phyloP scores from a whole-genome alignment of 129 eudicot genomes.

The Flaveria brownii region DNA sequence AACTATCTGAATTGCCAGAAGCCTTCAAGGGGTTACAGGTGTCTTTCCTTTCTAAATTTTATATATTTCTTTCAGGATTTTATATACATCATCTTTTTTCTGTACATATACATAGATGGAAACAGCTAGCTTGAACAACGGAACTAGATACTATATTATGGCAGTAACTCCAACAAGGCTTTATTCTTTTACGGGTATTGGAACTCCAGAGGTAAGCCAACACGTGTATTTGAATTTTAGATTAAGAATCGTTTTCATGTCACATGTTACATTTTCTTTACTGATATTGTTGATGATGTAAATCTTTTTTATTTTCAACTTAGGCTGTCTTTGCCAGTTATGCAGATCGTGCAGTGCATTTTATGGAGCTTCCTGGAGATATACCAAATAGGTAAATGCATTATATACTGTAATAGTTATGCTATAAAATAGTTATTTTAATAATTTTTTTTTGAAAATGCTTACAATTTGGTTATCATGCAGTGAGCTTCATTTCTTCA shows the following conservation, averaged over 20 bases:
- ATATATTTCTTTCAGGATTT: background rate
- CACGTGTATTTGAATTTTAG: background rate
- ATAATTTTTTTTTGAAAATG: background rate
- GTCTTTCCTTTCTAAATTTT: constrained; percentile 7
- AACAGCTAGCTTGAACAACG: constrained; percentile 66
- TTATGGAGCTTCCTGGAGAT: constrained; percentile 99
- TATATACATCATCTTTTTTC: background rate
- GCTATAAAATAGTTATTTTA: background rate
- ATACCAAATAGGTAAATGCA: constrained; percentile 75
- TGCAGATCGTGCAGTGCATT: constrained; percentile 80
- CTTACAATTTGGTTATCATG: constrained; percentile 27
- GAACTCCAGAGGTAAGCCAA: constrained; percentile 62
- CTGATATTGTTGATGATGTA: constrained; percentile 9
- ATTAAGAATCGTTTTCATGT: background rate
- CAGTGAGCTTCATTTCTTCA: constrained; percentile 90
- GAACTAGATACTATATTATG: constrained; percentile 85
- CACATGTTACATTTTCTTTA: constrained; percentile 10
- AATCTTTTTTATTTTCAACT: constrained; percentile 28
- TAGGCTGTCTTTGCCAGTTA: constrained; percentile 85
- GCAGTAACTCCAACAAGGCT: constrained; percentile 96
- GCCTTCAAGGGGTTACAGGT: constrained; percentile 91
- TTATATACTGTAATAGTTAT: constrained; percentile 8
- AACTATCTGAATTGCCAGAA: constrained; percentile 76
- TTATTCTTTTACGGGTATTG: constrained; percentile 86
- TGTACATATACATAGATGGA: constrained; percentile 67